Conservation (phyloP, 495 filamentous ascomycete species). For the Darksidea phi region DNA sequence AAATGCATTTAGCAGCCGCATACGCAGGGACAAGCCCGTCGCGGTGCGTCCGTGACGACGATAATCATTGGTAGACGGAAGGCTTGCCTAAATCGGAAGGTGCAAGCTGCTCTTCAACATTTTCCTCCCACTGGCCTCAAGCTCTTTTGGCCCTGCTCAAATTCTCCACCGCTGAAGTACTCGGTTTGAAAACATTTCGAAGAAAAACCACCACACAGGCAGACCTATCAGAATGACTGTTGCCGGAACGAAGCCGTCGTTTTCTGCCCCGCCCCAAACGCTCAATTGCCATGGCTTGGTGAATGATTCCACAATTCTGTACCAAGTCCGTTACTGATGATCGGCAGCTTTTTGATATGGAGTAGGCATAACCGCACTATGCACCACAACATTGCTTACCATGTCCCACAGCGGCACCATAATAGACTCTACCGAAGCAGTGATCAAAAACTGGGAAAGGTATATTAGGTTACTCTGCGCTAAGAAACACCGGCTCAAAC, state of each 20-base stretch:
- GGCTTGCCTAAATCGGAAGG: neutral
- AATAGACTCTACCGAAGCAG: slow-evolving; percentile 75
- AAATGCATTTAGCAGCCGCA: too few relatives aligned
- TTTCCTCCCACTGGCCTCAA: neutral
- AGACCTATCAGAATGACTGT: slow-evolving; percentile 22
- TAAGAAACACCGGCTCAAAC: slow-evolving; percentile 5
- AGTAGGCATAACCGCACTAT: slow-evolving; percentile 38
- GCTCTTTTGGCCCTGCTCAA: too few relatives aligned
- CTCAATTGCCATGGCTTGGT: slow-evolving; percentile 68
- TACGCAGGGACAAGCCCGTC: neutral
- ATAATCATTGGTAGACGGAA: too few relatives aligned
- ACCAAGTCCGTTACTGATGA: neutral
- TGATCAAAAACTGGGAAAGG: slow-evolving; percentile 90
- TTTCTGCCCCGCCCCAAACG: slow-evolving; percentile 58
- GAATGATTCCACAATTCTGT: slow-evolving; percentile 9
- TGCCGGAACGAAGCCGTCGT: slow-evolving; percentile 39
- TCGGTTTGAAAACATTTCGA: neutral
- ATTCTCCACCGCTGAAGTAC: too few relatives aligned
- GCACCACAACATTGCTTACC: neutral
- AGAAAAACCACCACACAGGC: neutral
- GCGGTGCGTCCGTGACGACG: too few relatives aligned
- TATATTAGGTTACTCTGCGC: slow-evolving; percentile 44
- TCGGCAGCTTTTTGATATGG: slow-evolving; percentile 77
- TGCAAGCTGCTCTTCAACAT: neutral
- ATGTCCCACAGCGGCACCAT: slow-evolving; percentile 57